Conservation (phyloP, 148 eudicot species). For the Camellia sinensis region DNA sequence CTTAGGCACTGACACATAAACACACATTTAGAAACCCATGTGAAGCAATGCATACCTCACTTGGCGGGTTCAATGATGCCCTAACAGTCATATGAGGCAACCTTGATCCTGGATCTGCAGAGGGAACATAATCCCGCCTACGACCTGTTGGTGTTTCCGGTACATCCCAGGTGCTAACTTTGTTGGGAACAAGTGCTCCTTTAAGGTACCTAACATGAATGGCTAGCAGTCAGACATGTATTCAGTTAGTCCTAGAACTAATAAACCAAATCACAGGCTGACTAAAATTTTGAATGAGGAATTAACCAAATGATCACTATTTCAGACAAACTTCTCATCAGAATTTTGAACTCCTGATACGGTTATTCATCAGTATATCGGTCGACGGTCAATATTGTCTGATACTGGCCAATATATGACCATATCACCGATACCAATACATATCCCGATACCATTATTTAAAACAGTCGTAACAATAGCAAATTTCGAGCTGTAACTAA, state of each 20-base stretch:
- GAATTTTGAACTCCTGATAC: too few relatives aligned
- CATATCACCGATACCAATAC: too few relatives aligned
- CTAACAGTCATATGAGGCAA: conserved; percentile 82
- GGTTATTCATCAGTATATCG: too few relatives aligned
- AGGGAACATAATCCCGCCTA: conserved; percentile 76
- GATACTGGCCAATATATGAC: too few relatives aligned
- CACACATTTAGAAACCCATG: not conserved
- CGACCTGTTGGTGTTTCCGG: conserved; percentile 71
- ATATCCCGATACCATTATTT: too few relatives aligned
- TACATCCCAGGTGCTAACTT: conserved; percentile 20
- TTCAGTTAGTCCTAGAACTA: not conserved
- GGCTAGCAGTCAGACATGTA: not conserved
- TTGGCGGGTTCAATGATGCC: conserved; percentile 29
- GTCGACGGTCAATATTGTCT: too few relatives aligned
- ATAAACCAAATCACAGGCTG: not conserved
- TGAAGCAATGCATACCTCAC: conserved; percentile 41
- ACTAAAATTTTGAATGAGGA: not conserved
- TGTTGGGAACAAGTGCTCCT: conserved; percentile 66
- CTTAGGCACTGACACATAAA: not conserved
- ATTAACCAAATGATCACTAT: not conserved
- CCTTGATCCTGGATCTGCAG: conserved; percentile 80
- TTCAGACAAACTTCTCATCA: not conserved
- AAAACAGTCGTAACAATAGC: too few relatives aligned
- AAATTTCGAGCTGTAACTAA: conserved; percentile 6
- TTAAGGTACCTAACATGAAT: conserved; percentile 47